A percentile compares a stretch with the other conserved stretches of the same genome.
phyloP scores from a whole-genome alignment of 371 early-diverging fungal genomes.

The Nematocida ironsii region DNA sequence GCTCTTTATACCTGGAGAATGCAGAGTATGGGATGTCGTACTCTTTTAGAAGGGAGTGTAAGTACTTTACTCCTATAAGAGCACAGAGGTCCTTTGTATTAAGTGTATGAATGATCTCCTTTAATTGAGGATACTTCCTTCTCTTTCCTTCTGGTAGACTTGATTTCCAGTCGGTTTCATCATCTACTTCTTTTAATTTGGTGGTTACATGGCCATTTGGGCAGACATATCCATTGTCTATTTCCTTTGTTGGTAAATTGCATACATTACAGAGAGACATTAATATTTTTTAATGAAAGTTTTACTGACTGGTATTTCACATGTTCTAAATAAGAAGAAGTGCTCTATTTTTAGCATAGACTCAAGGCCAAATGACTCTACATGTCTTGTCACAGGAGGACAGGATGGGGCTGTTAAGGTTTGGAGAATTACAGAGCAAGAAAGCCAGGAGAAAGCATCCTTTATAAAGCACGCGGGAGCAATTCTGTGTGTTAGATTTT shows the following conservation, averaged over 20 bases:
- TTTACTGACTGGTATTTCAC: conserved; percentile 18
- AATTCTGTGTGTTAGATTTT: conserved; percentile 65
- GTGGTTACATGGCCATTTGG: conserved; percentile 38
- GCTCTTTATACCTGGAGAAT: conserved; percentile 6
- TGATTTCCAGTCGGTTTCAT: neutral
- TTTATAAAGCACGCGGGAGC: conserved; percentile 65
- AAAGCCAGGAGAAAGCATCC: conserved; percentile 17
- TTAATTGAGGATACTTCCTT: neutral
- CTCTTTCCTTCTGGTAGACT: neutral
- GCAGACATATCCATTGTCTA: conserved; percentile 41
- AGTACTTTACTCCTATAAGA: conserved; percentile 1
- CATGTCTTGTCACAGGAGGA: conserved; percentile 28
- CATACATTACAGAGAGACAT: conserved; percentile 34
- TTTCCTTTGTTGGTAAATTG: conserved; percentile 6
- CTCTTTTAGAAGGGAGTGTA: neutral
- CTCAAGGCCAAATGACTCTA: conserved; percentile 10
- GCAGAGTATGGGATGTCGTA: neutral
- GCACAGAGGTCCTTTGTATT: neutral
- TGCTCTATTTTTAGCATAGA: conserved; percentile 44
- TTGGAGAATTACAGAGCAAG: conserved; percentile 43
- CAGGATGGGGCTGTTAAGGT: conserved; percentile 42
- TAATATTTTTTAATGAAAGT: conserved; percentile 54
- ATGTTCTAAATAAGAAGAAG: conserved; percentile 48
- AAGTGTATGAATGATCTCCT: neutral
- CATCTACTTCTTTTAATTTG: conserved; percentile 18